phyloP scores from a whole-genome alignment of 179 eudicot species.

The Beta lomatogona region DNA sequence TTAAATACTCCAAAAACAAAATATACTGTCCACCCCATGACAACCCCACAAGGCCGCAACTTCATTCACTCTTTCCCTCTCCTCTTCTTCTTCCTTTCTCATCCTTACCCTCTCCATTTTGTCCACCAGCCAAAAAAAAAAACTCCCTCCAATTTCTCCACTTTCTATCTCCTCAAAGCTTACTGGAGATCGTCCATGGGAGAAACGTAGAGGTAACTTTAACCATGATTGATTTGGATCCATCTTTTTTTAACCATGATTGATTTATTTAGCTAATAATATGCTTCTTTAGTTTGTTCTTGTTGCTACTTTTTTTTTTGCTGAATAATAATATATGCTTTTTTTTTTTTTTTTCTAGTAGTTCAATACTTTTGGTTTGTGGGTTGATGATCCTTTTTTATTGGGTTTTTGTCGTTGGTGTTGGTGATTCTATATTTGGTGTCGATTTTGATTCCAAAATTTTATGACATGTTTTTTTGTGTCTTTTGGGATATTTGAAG shows the following conservation, averaged over 20 bases:
- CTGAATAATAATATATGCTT: neutral
- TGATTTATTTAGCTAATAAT: too few species aligned
- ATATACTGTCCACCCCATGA: conserved; percentile 19
- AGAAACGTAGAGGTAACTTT: conserved; percentile 4
- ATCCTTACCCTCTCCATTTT: conserved; percentile 14
- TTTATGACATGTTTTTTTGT: conserved; percentile 9
- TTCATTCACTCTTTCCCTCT: neutral
- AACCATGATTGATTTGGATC: neutral
- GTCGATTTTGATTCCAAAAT: neutral
- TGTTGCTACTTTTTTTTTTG: neutral
- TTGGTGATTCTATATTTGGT: neutral
- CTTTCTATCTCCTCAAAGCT: neutral
- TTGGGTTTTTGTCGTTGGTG: neutral
- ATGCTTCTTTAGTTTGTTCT: too few species aligned
- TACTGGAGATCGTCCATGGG: conserved; percentile 8
- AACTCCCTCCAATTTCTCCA: neutral
- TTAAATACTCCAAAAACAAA: conserved; percentile 7
- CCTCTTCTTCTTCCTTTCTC: neutral
- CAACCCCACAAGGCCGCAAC: conserved; percentile 13
- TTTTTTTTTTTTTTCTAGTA: neutral
- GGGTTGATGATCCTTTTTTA: neutral
- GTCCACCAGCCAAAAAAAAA: conserved; percentile 18
- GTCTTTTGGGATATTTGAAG: neutral
- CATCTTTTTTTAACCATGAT: neutral
- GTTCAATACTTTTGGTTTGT: neutral